phyloP scores from a whole-genome alignment of 495 filamentous ascomycete genomes.

The Letharia columbiana region DNA sequence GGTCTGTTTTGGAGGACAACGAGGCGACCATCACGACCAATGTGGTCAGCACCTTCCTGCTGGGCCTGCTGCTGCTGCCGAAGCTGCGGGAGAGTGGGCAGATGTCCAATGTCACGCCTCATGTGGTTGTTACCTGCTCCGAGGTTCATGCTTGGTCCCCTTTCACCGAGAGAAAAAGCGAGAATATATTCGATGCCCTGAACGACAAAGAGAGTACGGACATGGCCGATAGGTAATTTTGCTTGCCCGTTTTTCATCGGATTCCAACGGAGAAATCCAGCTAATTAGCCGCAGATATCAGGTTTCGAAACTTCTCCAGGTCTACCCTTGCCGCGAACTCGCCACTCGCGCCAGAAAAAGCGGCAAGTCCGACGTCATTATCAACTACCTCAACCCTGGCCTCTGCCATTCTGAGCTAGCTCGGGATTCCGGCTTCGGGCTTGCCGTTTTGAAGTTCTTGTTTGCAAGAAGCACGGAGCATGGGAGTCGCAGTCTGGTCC shows the following conservation, averaged over 20 bases:
- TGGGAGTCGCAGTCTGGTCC: conserved; percentile 33
- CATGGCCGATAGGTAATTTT: conserved; percentile 19
- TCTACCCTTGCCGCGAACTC: conserved; percentile 28
- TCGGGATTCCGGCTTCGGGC: conserved; percentile 26
- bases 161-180: conserved; percentile 23
- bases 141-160: conserved; percentile 25
- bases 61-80: conserved; percentile 29
- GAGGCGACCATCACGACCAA: conserved; percentile 39
- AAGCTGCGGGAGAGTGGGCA: conserved; percentile 25
- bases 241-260: not conserved
- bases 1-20: conserved; percentile 28
- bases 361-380: conserved; percentile 34
- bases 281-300: conserved; percentile 21
- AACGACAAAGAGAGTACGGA: conserved; percentile 26
- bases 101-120: conserved; percentile 21
- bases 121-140: conserved; percentile 26
- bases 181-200: conserved; percentile 26
- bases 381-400: conserved; percentile 48
- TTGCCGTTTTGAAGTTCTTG: conserved; percentile 24
- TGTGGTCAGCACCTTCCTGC: conserved; percentile 36
- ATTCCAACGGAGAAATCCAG: not conserved
- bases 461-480: conserved; percentile 34
- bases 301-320: conserved; percentile 30
- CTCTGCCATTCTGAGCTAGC: conserved; percentile 38
- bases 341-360: conserved; percentile 20